Evolutionary conservation across 768 basidiomycete species (phyloP).

Genomic region (Suillus luteus): DNA sequence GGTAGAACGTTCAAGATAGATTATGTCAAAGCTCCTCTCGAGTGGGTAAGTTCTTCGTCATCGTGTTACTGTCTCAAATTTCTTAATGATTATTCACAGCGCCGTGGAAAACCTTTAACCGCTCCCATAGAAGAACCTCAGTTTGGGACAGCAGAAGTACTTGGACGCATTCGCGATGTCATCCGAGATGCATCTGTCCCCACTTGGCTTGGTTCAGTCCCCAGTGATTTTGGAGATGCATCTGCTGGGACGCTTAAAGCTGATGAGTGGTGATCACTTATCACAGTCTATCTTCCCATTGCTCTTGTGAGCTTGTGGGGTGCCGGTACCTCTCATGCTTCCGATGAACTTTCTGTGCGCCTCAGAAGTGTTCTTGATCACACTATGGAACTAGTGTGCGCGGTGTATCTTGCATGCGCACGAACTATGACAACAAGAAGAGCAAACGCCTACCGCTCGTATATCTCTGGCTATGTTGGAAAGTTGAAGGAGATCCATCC

Average conservation of each 20-base stretch:
- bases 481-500: conserved; percentile 26
- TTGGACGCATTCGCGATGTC: conserved; percentile 8
- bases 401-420: conserved; percentile 23
- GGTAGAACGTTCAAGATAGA: conserved; percentile 9
- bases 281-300: conserved; percentile 21
- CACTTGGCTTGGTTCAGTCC: conserved; percentile 21
- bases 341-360: not conserved
- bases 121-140: not conserved
- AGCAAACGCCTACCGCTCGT: conserved; percentile 14
- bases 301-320: conserved; percentile 25
- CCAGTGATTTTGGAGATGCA: conserved; percentile 20
- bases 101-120: not conserved
- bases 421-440: conserved; percentile 16
- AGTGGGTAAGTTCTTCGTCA: conserved; percentile 12
- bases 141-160: not conserved
- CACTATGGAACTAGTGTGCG: conserved; percentile 33
- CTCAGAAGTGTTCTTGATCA: conserved; percentile 24
- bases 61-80: not conserved
- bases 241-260: conserved; percentile 21
- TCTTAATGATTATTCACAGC: not conserved
- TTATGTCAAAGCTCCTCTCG: conserved; percentile 11
- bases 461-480: conserved; percentile 22
- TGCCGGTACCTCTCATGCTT: not conserved
- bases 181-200: conserved; percentile 14
- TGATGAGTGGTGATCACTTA: conserved; percentile 22